phyloP scores from a whole-genome alignment of 345 rosid species.

The Pistacia atlantica region DNA sequence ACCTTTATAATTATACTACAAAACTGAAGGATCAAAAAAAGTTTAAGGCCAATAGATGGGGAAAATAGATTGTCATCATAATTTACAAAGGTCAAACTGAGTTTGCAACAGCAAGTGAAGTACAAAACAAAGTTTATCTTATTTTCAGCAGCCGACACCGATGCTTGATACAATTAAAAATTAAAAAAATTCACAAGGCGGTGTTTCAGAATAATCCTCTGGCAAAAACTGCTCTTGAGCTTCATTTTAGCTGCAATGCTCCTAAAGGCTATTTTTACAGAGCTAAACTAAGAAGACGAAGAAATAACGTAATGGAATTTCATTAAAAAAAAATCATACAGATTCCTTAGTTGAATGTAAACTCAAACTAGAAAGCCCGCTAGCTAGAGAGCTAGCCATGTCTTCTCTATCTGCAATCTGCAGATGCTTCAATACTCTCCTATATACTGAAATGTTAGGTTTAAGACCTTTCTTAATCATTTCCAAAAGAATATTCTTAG shows the following conservation, averaged over 20 bases:
- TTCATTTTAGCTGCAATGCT: not conserved
- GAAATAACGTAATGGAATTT: not conserved
- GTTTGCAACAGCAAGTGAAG: not conserved
- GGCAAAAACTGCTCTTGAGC: not conserved
- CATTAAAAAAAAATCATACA: conserved; percentile 7
- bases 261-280: not conserved
- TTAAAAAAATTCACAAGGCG: not conserved
- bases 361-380: conserved; percentile 23
- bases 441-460: conserved; percentile 39
- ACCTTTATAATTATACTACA: not conserved
- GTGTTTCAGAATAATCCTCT: not conserved
- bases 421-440: conserved; percentile 36
- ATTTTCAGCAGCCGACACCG: not conserved
- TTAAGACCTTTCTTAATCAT: conserved; percentile 56
- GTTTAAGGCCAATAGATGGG: not conserved
- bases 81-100: not conserved
- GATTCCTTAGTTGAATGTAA: conserved; percentile 10
- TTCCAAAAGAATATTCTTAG: conserved; percentile 44
- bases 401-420: conserved; percentile 29
- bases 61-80: not conserved
- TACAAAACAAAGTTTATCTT: not conserved
- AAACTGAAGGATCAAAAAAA: not conserved
- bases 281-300: not conserved
- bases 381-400: conserved; percentile 30
- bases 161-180: not conserved